Evolutionary conservation across 139 green algal species (phyloP), one percentile per base, ranked within the genome.

Genomic region (Chlamydomonas eustigma): DNA sequence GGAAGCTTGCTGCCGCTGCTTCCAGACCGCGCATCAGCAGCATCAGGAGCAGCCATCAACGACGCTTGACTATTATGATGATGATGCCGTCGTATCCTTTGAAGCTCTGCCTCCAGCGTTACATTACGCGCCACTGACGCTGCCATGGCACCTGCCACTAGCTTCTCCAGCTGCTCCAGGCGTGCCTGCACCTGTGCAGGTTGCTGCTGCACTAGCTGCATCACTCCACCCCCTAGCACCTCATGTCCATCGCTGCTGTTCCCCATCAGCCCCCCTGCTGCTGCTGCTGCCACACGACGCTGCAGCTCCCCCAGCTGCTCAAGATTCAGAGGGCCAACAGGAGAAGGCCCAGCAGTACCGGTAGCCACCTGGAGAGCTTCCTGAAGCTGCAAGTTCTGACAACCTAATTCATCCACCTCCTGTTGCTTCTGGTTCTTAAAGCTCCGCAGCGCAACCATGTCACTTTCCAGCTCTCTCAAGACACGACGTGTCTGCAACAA

Each of bases 401-500:
- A 18, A 30, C 22, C 22, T 5, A 79, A 33, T 0, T 18, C 58
- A 4, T 79, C 74, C 38, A 74, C 32, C 74, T 79, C 37, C 1
- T 31, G 34, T 8, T 50, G 34, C 33, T 31, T 73, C 3, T 69
- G 37, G 51, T 80, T 80, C 66, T 80, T 80, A 44, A 75, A 52
- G 33, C 35, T 36, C 3, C 75, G 33, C 66, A 80, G 37, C 12
- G 52, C 75, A 12, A 64, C 25, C 75, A 80, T 80, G 50, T 80
- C 75, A 37, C 75, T 76, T 67, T 80, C 75, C 33, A 80, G 34
- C 75, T 80, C 75, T 4, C 37, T 35, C n/a, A 74, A 24, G 4
- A 80, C 73, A 30, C 75, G 75, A 1, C 66, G 65, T 36, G 37
- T 50, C 75, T 80, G 75, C 65, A 37, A 22, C 12, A 30, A 4